Evolutionary conservation across 208 protist genomes (phyloP).

Genomic region (Wallacemonas sp.): DNA sequence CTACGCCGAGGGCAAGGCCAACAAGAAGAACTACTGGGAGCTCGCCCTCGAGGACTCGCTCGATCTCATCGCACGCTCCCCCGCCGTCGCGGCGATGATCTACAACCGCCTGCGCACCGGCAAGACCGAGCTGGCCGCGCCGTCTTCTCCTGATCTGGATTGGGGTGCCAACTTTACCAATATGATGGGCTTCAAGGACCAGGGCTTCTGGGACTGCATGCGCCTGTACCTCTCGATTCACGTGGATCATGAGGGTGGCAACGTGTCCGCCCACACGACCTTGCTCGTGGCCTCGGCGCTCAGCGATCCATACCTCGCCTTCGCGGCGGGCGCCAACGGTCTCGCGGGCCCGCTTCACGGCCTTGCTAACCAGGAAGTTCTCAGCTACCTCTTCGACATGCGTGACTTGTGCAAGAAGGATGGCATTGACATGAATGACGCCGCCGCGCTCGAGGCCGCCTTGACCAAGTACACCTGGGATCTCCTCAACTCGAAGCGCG

Average conservation of each 20-base stretch:
- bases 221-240: slow-evolving; percentile 97
- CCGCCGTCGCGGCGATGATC: slow-evolving; percentile 90
- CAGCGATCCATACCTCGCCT: slow-evolving; percentile 97
- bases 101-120: slow-evolving; percentile 85
- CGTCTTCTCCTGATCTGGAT: slow-evolving; percentile 78
- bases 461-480: slow-evolving; percentile 92
- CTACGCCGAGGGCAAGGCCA: slow-evolving; percentile 91
- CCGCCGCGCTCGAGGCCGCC: slow-evolving; percentile 57
- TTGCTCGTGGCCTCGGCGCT: slow-evolving; percentile 97
- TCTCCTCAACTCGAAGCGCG: slow-evolving; percentile 86
- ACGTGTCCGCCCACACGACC: slow-evolving; percentile 97
- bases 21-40: slow-evolving; percentile 95
- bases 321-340: slow-evolving; percentile 93
- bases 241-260: slow-evolving; percentile 96
- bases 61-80: slow-evolving; percentile 90
- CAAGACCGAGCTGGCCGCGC: slow-evolving; percentile 40
- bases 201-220: slow-evolving; percentile 96
- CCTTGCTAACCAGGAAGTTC: slow-evolving; percentile 98
- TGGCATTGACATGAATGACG: slow-evolving; percentile 46
- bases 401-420: slow-evolving; percentile 56
- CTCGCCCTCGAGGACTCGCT: slow-evolving; percentile 94
- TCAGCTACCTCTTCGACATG: slow-evolving; percentile 79
- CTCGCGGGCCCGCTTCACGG: slow-evolving; percentile 98
- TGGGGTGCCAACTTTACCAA: slow-evolving; percentile 95
- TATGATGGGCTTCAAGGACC: slow-evolving; percentile 93